Evolutionary conservation across 495 filamentous ascomycete species (phyloP), one percentile per base, ranked within the genome.

Genomic region (Daldinia decipiens): DNA sequence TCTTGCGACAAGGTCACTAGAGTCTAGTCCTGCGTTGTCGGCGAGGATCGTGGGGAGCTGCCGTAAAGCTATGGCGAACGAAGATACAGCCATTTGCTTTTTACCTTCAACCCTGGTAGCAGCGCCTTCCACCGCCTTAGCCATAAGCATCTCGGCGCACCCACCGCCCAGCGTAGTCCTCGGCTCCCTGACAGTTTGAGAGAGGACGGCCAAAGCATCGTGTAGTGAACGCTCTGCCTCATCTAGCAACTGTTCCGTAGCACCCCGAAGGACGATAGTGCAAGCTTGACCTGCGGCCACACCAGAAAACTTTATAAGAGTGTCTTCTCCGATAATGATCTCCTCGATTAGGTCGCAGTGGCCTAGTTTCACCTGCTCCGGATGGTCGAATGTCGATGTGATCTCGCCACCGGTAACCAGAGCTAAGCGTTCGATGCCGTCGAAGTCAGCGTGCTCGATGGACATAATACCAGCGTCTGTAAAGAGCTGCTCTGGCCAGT

Each of bases 401-500:
- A 99, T 99, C 82, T 99, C 95, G 67, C 94, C 95, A 43, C 95
- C 95, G 5, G 96, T 98, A 17, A 99, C 95, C 51, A 99, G 85
- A 12, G 95, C 95, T 68, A 99, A 81, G 34, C 95, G 88, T 85
- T 99, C 95, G 68, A 99, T 94, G 65, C 95, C 95, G 79, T 99
- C 95, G 72, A 99, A 99, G 80, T 99, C 95, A 67, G 95, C 95
- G 78, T 99, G 95, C 84, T 99, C 95, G 74, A 99, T 99, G 15
- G 94, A 97, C 83, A 96, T 89, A 81, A 99, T 98, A 57, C 95
- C 96, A 9, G 94, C 95, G 78, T 99, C 95, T 26, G 95, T 92
- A 79, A 99, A 99, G 55, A 99, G 91, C 82, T 98, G 96, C 79
- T 99, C 95, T 36, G 95, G 95, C 95, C 95, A 98, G 87, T 99